phyloP scores from a whole-genome alignment of 169 alveolate species.

The Perkinsus chesapeaki region DNA sequence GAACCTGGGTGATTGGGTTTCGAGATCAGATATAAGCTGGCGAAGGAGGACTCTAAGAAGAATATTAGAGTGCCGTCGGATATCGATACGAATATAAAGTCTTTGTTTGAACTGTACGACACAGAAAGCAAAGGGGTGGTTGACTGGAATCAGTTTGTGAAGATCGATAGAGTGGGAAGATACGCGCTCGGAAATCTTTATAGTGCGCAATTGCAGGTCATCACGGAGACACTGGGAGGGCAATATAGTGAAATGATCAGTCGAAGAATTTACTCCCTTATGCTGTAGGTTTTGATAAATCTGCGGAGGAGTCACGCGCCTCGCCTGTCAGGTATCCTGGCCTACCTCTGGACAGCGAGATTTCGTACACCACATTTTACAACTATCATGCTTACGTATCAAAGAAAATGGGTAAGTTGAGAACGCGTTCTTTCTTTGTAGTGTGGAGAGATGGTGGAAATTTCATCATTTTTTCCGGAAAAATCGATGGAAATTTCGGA shows the following conservation, averaged over 20 bases:
- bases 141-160: conserved; percentile 36
- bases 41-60: not conserved
- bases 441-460: too few species aligned
- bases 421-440: too few species aligned
- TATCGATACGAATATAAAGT: conserved; percentile 28
- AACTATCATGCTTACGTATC: conserved; percentile 25
- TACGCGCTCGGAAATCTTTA: not conserved
- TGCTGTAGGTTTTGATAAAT: conserved; percentile 7
- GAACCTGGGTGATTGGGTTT: not conserved
- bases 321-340: conserved; percentile 22
- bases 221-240: conserved; percentile 37
- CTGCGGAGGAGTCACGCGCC: not conserved
- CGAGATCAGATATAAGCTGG: not conserved
- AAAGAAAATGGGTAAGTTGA: not conserved
- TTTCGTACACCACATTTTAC: conserved; percentile 33
- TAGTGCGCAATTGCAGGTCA: not conserved
- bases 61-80: conserved; percentile 30
- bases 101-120: conserved; percentile 31
- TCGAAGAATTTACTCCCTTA: conserved; percentile 32
- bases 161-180: conserved; percentile 22
- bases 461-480: too few species aligned
- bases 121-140: conserved; percentile 23
- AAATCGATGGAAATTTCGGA: too few species aligned
- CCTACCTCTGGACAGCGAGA: conserved; percentile 34
- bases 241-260: conserved; percentile 40